Percentiles rank a stretch among this genome's conserved stretches.
Evolutionary conservation across 2,329 filamentous ascomycete genomes (phyloP).

Genomic region (Tolypocladium paradoxum): DNA sequence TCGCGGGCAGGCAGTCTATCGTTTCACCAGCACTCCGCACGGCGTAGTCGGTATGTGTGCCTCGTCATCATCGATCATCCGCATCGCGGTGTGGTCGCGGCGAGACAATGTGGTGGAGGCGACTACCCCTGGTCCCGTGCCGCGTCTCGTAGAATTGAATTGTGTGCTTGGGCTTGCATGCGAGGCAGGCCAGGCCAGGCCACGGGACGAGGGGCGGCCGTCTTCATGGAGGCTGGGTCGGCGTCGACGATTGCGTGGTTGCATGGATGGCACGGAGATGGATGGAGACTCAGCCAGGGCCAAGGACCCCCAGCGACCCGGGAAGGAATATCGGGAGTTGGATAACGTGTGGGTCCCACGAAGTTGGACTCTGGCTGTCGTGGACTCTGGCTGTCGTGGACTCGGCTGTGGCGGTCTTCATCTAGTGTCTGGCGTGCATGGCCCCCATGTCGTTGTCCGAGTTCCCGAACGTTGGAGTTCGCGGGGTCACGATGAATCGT

Average conservation of each 20-base stretch:
- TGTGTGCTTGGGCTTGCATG: neutral
- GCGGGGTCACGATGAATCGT: no score
- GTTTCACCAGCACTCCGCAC: no score
- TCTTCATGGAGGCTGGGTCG: no score
- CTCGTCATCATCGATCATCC: neutral
- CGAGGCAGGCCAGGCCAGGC: neutral
- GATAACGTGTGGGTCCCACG: neutral
- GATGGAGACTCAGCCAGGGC: neutral
- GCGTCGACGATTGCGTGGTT: neutral
- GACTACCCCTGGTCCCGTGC: neutral
- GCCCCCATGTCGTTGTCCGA: no score
- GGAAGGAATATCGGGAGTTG: constrained; percentile 1
- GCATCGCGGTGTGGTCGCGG: neutral
- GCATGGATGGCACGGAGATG: no score
- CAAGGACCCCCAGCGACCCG: neutral
- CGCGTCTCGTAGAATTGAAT: neutral
- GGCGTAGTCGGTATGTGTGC: no score
- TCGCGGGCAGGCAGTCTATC: no score
- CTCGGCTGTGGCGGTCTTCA: no score
- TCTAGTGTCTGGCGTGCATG: neutral
- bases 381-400: neutral
- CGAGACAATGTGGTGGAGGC: neutral
- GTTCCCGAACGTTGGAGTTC: no score
- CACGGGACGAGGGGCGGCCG: no score
- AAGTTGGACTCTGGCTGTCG: neutral